Base-by-base conservation (phyloP, 345 rosid species). In the Gossypium ekmanianum region DNA sequence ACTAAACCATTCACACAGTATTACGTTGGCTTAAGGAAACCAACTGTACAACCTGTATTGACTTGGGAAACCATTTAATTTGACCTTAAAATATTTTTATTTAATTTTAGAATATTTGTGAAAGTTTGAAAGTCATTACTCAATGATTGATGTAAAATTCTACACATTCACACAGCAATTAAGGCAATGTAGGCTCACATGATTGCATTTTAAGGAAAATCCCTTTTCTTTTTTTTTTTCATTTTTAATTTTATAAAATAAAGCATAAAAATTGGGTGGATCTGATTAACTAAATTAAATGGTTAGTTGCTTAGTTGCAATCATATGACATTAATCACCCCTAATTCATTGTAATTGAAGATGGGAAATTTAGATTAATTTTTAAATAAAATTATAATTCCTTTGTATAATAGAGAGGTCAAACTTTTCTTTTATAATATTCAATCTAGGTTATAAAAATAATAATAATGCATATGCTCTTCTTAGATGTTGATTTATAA, bases 271-370 rank as follows among this genome's bases (percentile, higher is more conserved):
- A 41, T 51, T 51, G n/a, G 22, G 22, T 55, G 24, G 58, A n/a
- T 55, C 58, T 55, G 22, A n/a, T 55, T 55, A 55, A n/a, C 58
- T 55, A 51, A 51, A 55, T 55, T 9, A n/a, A n/a, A n/a, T n/a
- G n/a, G 10, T 54, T 54, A 20, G 54, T 66, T 66, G 54, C 71
- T 52, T 52, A 52, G 56, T 52, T 52, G 56, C 56, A 66, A 66
- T 66, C 54, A 66, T 45, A 45, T 44, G 51, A n/a, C 54, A 20
- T 45, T n/a, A 54, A 29, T 29, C 39, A 34, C 41, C 7, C 7
- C 1, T 1, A 34, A 34, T 34, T 34, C 39, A 34, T 34, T 34
- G 4, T 34, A 34, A 34, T 29, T 29, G 34, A 29, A 3, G 34
- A 29, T 3, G 34, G 5, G 3, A 29, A 29, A 3, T 34, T 34